Base-by-base conservation (phyloP, 2,329 filamentous ascomycete species). In the Microthyrium microscopicum region DNA sequence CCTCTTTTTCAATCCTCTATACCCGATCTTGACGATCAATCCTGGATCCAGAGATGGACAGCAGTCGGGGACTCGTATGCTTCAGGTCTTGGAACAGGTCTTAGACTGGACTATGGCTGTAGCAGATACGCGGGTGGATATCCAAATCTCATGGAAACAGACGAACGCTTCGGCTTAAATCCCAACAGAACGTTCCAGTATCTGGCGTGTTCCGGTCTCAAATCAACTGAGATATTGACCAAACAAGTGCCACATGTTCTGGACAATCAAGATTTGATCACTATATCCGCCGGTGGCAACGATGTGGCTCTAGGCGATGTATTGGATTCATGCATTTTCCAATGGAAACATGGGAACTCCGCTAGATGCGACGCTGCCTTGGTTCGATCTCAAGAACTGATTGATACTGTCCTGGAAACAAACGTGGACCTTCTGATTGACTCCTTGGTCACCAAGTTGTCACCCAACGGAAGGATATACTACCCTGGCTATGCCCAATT, bases 51-150 rank as follows among this genome's bases (percentile, higher is more conserved):
- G 5, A 46, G 24, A 5, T 45, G 47, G 28, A 47, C 46, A 6
- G 49, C 48, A 1, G 44, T 52, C 9, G 48, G 48, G 27, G 49
- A 52, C 33, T 51, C 47, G 0, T 52, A 51, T 37, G 41, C 47
- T 11, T 44, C 50, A 15, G 50, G 49, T 12, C 31, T 52, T 2
- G 48, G 49, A 12, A 42, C 44, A 11, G 48, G 49, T 13, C 21
- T 34, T 11, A 42, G 46, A 11, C 33, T 49, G 5, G 46, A 51
- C 36, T 50, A 42, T 35, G 37, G 34, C 2, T 52, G 50, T 35
- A 47, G 44, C 6, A 42, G 49, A 4, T 51, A 53, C 28, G 35
- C 41, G 3, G 29, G 37, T 5, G 47, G 46, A 2, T 50, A 52
- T 26, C 48, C 50, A 0, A 41, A 43, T 29, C 40, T 50, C 19